A percentile compares a stretch with the other conserved stretches of the same genome.
phyloP scores from a whole-genome alignment of 2,329 filamentous ascomycete species.

The Diaporthe caulivora region DNA sequence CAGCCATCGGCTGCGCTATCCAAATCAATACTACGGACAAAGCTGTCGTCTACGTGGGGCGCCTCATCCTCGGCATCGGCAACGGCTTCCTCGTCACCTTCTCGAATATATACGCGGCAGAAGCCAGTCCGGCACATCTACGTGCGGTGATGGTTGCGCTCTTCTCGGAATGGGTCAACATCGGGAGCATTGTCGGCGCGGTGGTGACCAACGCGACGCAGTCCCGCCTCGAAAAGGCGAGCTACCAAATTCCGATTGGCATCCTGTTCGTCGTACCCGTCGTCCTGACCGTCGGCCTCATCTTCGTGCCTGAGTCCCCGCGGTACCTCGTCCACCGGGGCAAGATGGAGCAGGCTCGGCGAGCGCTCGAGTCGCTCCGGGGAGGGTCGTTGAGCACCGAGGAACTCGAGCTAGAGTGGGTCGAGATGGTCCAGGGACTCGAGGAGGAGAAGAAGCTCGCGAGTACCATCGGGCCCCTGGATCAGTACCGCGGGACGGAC shows the following conservation, averaged over 20 bases:
- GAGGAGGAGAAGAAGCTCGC: slow-evolving; percentile 53
- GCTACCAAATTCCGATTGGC: slow-evolving; percentile 62
- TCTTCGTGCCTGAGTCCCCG: slow-evolving; percentile 61
- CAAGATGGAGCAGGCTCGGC: slow-evolving; percentile 43
- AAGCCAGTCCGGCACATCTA: slow-evolving; percentile 60
- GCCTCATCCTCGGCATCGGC: slow-evolving; percentile 57
- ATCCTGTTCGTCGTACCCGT: slow-evolving; percentile 60
- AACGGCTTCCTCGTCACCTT: slow-evolving; percentile 61
- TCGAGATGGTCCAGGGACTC: slow-evolving; percentile 54
- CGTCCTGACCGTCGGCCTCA: slow-evolving; percentile 57
- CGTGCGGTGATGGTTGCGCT: slow-evolving; percentile 62
- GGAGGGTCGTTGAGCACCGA: slow-evolving; percentile 47
- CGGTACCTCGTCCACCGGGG: slow-evolving; percentile 56
- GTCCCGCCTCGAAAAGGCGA: slow-evolving; percentile 51
- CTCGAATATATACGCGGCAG: slow-evolving; percentile 61
- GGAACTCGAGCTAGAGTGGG: slow-evolving; percentile 54
- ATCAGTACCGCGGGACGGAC: slow-evolving; percentile 58
- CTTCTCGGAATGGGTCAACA: slow-evolving; percentile 62
- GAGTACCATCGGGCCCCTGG: slow-evolving; percentile 48
- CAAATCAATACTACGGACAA: slow-evolving; percentile 56
- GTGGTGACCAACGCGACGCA: slow-evolving; percentile 57
- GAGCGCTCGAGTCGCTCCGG: slow-evolving; percentile 48
- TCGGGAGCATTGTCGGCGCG: slow-evolving; percentile 60
- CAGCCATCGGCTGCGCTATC: slow-evolving; percentile 56
- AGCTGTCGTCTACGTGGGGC: slow-evolving; percentile 58